A percentile compares a stretch with the other conserved stretches of the same genome.
These are phyloP conservation scores for Sporothrix brunneoviolacea DNA, from an alignment of 2,329 filamentous ascomycete species.

Conservation along the genomic window DNA sequence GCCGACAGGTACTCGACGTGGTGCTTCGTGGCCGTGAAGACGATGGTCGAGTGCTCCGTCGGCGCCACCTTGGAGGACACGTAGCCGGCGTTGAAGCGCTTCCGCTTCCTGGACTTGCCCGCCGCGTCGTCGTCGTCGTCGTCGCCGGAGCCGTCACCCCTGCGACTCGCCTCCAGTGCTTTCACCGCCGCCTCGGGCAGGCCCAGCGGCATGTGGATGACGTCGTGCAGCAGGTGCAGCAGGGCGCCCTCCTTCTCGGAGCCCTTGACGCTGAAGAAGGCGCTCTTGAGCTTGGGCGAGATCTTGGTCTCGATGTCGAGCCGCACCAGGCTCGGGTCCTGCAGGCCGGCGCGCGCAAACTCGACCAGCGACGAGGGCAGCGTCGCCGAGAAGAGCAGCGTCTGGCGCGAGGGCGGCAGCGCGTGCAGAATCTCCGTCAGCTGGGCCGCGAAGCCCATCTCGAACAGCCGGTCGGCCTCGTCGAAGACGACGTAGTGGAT, in stretches of 20 bases:
- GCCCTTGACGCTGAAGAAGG: constrained; percentile 89
- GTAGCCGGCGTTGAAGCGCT: constrained; percentile 48
- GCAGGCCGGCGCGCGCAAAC: constrained; percentile 86
- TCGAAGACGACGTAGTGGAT: constrained; percentile 95
- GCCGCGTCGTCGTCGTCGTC: neutral
- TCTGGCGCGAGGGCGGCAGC: constrained; percentile 77
- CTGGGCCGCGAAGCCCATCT: constrained; percentile 96
- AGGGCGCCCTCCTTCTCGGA: constrained; percentile 91
- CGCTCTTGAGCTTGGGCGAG: constrained; percentile 89
- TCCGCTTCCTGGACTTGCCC: constrained; percentile 67
- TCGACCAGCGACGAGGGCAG: constrained; percentile 91
- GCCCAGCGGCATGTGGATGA: constrained; percentile 82
- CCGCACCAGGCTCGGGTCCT: constrained; percentile 85
- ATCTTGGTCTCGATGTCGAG: constrained; percentile 93
- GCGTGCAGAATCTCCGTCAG: constrained; percentile 88
- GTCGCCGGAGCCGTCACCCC: constrained; percentile 7
- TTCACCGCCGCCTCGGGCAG: constrained; percentile 47
- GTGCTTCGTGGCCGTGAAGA: constrained; percentile 94
- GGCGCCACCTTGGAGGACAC: constrained; percentile 60
- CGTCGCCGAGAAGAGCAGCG: constrained; percentile 89
- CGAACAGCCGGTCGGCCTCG: constrained; percentile 92
- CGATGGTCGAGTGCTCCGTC: constrained; percentile 84
- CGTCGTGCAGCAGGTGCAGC: constrained; percentile 78
- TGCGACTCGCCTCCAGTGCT: constrained; percentile 32
- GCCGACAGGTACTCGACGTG: constrained; percentile 88